A percentile compares a stretch with the other conserved stretches of the same genome.
phyloP scores from a whole-genome alignment of 1,284 basidiomycete genomes.

The Thecaphora thlaspeos region DNA sequence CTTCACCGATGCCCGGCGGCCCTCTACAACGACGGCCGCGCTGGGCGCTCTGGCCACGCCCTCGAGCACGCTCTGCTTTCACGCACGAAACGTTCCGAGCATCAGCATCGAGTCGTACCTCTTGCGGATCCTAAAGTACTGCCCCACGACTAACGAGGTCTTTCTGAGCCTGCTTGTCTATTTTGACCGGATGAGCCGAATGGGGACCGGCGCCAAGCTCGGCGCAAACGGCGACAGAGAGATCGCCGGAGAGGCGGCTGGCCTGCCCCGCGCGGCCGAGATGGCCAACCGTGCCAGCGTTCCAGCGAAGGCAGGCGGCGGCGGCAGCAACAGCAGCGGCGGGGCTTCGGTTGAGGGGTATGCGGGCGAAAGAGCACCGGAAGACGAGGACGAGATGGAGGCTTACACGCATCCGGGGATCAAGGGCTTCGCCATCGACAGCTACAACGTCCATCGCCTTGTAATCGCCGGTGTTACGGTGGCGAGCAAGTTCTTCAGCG shows the following conservation, averaged over 20 bases:
- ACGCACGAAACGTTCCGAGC: slow-evolving; percentile 90
- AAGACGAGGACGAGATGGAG: slow-evolving; percentile 3
- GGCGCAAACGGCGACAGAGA: slow-evolving; percentile 31
- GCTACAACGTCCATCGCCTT: slow-evolving; percentile 91
- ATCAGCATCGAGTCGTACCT: slow-evolving; percentile 94
- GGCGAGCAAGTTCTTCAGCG: slow-evolving; percentile 96
- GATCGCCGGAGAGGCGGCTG: slow-evolving; percentile 36
- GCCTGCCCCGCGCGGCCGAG: slow-evolving; percentile 28
- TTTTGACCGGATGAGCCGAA: slow-evolving; percentile 78
- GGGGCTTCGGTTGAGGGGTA: too few species aligned
- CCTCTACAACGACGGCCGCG: slow-evolving; percentile 70
- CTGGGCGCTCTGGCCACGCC: slow-evolving; percentile 73
- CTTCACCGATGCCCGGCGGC: slow-evolving; percentile 35
- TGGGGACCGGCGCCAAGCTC: slow-evolving; percentile 61
- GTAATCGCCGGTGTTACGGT: slow-evolving; percentile 97
- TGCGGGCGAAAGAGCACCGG: slow-evolving; percentile 1
- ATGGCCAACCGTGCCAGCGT: slow-evolving; percentile 2
- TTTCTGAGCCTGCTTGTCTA: slow-evolving; percentile 92
- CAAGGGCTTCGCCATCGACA: slow-evolving; percentile 87
- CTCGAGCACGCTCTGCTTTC: slow-evolving; percentile 83
- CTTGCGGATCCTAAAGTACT: slow-evolving; percentile 93
- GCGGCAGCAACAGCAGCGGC: too few species aligned
- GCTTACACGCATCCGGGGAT: slow-evolving; percentile 41
- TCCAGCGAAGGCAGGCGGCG: slow-evolving; percentile 1
- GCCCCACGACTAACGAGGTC: slow-evolving; percentile 96